A percentile compares a stretch with the other conserved stretches of the same genome.
Conservation (phyloP, 306 rosid genomes). For the Fagus crenata region DNA sequence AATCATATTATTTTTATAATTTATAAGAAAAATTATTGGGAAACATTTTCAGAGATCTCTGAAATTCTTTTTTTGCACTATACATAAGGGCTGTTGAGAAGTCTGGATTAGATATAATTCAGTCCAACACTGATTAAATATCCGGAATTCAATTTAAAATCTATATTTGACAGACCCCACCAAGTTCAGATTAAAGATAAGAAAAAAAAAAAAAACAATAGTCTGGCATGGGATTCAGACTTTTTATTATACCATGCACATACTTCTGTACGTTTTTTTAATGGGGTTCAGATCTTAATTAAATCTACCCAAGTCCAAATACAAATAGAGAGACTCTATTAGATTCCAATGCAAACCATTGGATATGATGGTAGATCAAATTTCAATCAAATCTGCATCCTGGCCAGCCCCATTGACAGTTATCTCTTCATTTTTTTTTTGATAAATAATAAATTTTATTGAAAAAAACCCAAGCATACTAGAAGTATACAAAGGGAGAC, state of each 20-base stretch:
- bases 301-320: not conserved
- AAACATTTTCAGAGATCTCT: not conserved
- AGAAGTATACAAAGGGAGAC: too few species aligned
- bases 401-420: not conserved
- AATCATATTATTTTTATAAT: not conserved
- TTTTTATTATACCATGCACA: not conserved
- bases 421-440: too few species aligned
- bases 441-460: too few species aligned
- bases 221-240: too few species aligned
- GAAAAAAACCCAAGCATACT: too few species aligned
- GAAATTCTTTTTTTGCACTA: not conserved
- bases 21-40: not conserved
- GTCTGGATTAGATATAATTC: not conserved
- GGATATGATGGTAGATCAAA: not conserved
- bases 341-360: not conserved
- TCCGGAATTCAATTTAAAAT: not conserved
- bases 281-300: not conserved
- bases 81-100: not conserved
- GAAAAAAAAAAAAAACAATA: not conserved
- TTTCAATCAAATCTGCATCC: not conserved
- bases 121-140: not conserved
- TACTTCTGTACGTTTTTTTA: not conserved
- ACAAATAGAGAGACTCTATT: not conserved
- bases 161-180: not conserved
- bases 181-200: not conserved